Percentiles rank a stretch among this genome's conserved stretches.
Evolutionary conservation across 106 monocot species (phyloP).

Genomic region (Dendrobium officinale): DNA sequence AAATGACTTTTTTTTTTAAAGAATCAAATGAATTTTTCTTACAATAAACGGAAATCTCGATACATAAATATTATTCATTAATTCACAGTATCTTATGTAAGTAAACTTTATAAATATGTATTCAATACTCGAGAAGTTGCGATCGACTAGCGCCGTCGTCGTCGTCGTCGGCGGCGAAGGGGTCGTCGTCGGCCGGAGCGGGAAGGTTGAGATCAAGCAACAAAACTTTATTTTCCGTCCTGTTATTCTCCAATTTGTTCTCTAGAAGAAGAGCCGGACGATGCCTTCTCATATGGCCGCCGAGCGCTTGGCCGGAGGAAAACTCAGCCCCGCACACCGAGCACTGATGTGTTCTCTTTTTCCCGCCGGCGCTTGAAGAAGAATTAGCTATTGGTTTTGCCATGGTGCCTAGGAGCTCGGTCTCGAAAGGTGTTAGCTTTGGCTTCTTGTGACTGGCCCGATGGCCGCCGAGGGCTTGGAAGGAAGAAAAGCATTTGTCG

Average conservation of each 20-base stretch:
- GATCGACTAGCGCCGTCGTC: slow-evolving; percentile 34
- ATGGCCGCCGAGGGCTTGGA: slow-evolving; percentile 62
- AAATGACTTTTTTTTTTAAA: neutral
- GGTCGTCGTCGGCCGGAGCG: slow-evolving; percentile 37
- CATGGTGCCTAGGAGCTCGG: neutral
- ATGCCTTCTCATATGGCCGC: slow-evolving; percentile 95
- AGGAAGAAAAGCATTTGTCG: slow-evolving; percentile 28
- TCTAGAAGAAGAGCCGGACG: slow-evolving; percentile 14
- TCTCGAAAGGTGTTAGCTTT: neutral
- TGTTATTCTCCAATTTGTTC: neutral
- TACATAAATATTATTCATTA: neutral
- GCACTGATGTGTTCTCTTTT: slow-evolving; percentile 34
- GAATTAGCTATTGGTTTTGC: neutral
- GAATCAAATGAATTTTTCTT: neutral
- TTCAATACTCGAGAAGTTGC: slow-evolving; percentile 27
- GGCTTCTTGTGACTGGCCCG: slow-evolving; percentile 61
- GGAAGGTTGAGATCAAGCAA: slow-evolving; percentile 68
- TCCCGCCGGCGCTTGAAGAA: neutral
- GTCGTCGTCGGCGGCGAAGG: neutral
- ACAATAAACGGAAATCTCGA: neutral
- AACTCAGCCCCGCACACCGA: slow-evolving; percentile 78
- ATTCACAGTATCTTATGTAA: neutral
- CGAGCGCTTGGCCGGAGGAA: slow-evolving; percentile 87
- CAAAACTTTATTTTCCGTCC: slow-evolving; percentile 26
- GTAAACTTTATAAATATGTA: too few relatives aligned